Base-by-base conservation (phyloP, 2,329 filamentous ascomycete species). In the Microdochium paspali region DNA sequence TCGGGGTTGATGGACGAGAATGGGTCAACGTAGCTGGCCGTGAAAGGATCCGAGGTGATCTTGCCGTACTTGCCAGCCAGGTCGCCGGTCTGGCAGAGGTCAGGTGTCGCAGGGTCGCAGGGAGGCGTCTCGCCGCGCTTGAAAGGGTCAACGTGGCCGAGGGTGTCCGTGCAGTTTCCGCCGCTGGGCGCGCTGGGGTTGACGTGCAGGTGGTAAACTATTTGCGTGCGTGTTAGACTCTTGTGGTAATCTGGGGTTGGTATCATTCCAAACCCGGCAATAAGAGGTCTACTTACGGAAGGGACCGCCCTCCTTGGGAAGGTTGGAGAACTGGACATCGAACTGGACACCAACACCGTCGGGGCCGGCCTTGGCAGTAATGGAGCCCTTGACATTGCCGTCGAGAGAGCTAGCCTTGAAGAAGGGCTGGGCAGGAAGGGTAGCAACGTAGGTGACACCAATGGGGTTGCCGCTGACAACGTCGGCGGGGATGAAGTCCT, bases 31-130 rank as follows among this genome's bases (percentile, higher is more conserved):
- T 78, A 85, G 44, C 64, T 67, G 47, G 61, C 64, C 24, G 61
- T 59, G 58, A 74, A 82, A 12, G 73, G 67, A 52, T 74, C 71
- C 24, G 64, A 61, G 24, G 64, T 70, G 57, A 86, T 76, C 50
- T 72, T 72, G 51, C 85, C 85, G 57, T 84, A 70, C 69, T 91
- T 91, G 60, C 87, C 87, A 56, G 79, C 77, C 48, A 90, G 71
- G 61, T 91, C 87, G 53, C 87, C 87, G 10, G 87, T 79, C 66
- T 91, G 80, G 69, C 87, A 93, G 10, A 78, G 81, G 51, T 76
- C 65, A 7, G 82, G 82, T 6, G 67, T 59, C 10, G 61, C 55
- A 10, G 66, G 31, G 58, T 88, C 71, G 66, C 87, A 91, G 4
- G 74, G 56, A 4, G 80, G 70, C 2, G 64, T 65, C 58, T 88